Evolutionary conservation across 2,329 filamentous ascomycete species (phyloP).

Genomic region (Ophiostoma sp.): DNA sequence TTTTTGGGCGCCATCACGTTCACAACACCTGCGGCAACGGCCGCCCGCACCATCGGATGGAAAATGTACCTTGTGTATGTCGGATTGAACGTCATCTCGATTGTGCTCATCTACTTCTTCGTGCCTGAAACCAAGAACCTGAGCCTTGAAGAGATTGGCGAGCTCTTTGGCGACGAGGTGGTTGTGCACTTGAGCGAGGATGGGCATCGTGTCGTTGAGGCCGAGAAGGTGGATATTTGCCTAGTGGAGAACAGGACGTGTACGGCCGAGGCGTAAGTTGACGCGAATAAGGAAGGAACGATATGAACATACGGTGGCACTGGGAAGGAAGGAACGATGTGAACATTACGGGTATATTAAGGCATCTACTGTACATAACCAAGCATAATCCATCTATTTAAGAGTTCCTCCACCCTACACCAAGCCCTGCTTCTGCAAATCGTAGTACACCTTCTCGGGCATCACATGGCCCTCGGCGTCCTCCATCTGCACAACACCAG

Average conservation of each 20-base stretch:
- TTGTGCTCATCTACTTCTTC: conserved; percentile 19
- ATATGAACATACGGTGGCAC: neutral
- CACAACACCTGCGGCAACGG: neutral
- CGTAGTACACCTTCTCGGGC: conserved; percentile 97
- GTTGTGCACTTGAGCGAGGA: conserved; percentile 20
- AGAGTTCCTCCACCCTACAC: conserved; percentile 51
- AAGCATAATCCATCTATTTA: neutral
- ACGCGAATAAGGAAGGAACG: neutral
- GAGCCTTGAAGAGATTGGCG: conserved; percentile 20
- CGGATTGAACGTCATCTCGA: neutral
- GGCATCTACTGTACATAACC: neutral
- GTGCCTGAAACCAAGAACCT: conserved; percentile 21
- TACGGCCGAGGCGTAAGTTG: neutral
- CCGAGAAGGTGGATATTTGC: neutral
- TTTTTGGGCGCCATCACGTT: neutral
- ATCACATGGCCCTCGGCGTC: conserved; percentile 97
- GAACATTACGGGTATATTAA: conserved; percentile 12
- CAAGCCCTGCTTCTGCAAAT: conserved; percentile 89
- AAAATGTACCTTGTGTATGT: neutral
- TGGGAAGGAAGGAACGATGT: neutral
- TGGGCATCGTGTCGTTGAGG: conserved; percentile 4
- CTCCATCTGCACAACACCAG: conserved; percentile 96
- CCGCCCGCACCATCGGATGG: neutral
- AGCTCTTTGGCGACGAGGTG: conserved; percentile 18
- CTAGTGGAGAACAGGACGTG: neutral